Evolutionary conservation across 345 rosid species (phyloP), one percentile per base, ranked within the genome.

Genomic region (Brassica juncea): DNA sequence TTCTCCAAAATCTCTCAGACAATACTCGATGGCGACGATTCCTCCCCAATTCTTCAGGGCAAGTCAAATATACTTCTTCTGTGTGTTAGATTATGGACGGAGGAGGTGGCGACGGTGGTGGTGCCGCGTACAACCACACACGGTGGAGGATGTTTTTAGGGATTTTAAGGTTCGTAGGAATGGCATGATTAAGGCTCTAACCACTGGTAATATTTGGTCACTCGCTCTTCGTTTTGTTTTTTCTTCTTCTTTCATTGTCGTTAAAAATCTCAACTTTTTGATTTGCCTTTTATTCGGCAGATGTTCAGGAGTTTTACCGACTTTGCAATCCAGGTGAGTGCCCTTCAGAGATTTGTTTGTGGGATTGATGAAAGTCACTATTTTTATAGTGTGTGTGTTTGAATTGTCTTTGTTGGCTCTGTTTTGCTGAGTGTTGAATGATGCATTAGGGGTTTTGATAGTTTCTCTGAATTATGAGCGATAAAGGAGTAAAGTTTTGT

Each of bases 301-400:
- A 89, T 80, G 88, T 88, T 60, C 86, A 85, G 42, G 96, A 89
- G 80, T 89, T 91, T 79, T 88, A 70, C 83, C 87, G 83, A 67
- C 93, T 88, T 82, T 91, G 96, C 57, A 89, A 91, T 85, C 93
- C 96, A 15, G 93, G 95, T 91, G 79, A 79, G 83, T 73, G 66
- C 6, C 4, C 28, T 5, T 64, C 32, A 1, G 21, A 74, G 76
- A 80, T 80, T 68, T 62, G 54, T 37, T 80, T 74, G 23, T 74
- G 58, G 66, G 49, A 0, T 77, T 77, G 55, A 54, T 6, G 37
- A 57, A 66, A 67, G 28, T 25, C 59, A 27, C 25, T 74, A 14
- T 47, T 6, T 16, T 61, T 30, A 9, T 2, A 8, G 35, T 63
- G 14, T 35, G 42, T 35, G 42, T 35, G 42, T 16, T 23, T 23